Evolutionary conservation across 2,329 filamentous ascomycete genomes (phyloP), one percentile per base, ranked within the genome.

Genomic region (Cordyceps militaris): DNA sequence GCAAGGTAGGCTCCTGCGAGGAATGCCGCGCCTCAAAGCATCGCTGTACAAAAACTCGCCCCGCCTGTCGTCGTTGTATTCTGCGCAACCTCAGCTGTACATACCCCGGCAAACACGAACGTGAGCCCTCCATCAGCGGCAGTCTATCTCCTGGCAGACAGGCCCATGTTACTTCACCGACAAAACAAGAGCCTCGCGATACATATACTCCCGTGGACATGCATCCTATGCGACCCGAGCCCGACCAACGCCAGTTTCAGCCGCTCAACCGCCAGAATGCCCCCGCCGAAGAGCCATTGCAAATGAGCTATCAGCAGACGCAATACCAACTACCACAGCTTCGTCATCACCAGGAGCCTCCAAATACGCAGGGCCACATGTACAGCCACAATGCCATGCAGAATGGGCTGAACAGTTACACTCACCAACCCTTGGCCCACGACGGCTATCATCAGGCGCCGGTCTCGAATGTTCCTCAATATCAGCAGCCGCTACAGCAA

Each of bases 11-110:
- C 11, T 66, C 67, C 4, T 69, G 66, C 52, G 56, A 65, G 21
- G 66, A 66, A 47, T 69, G 67, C 24, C 63, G 66, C 26, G 43
- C 56, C 6, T 62, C 64, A 10, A 69, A 69, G 60, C 61, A 65
- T 46, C 62, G 64, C 19, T 68, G 67, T 58, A 60, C 64, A 16
- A 62, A 62, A 44, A 65, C 64, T 7, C 61, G 61, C n/a, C 67
- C 66, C 5, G 58, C 59, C 26, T 69, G 67, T 56, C 62, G 61
- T 19, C 61, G 66, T n/a, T 69, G 67, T 50, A 58, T 61, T n/a
- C 32, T 63, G n/a, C 59, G 61, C 28, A 59, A 58, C 19, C 54
- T 62, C 42, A 48, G 60, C 9, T 66, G 65, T 48, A 59, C 54
- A 40, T 66, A 66, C 46, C 59, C 59, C 10, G 57, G 50, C 24